Evolutionary conservation across 1,139 yeast genomes (phyloP), one percentile per base, ranked within the genome.

Genomic region (Debaryomyces coudertii): DNA sequence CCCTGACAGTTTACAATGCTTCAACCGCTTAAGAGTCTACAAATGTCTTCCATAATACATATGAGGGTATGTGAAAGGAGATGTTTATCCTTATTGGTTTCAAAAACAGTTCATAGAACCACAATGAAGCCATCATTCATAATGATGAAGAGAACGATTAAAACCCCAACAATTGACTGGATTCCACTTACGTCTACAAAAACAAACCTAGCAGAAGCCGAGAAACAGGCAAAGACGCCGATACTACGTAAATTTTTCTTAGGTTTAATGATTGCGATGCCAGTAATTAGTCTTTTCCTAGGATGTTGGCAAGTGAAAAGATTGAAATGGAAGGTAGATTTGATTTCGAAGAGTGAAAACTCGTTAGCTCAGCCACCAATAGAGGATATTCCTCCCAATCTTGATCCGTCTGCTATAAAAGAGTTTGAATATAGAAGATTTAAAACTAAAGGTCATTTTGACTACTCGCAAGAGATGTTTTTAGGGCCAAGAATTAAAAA

Each of bases 291-390:
- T 7, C 89, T 93, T 61, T 86, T 83, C 30, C 71, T 93, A 42
- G 99, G 99, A 2, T 82, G 95, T 47, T 93, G 99, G 99, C 99
- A 93, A 68, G 84, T 89, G 35, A 73, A 81, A 56, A 75, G 99
- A 53, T 70, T 93, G 46, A 73, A 81, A 49, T 93, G 99, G 99
- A 95, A 95, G 64, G 85, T 83, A n/a, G 80, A 83, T 46, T 73
- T 93, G 51, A 87, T 95, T 51, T 84, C 96, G 5, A 77, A 79
- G 38, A 84, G 95, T 60, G 97, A 93, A 62, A 88, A 89, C 55
- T 73, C 90, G 51, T 71, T 93, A 50, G 85, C 93, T 0, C 79
- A 80, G 48, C 83, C 85, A 2, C 87, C 97, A 0, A 68, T 87
- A 34, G 70, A 65, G 1, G 83, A 82, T 8, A 67, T 93, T 33